These are phyloP conservation scores for Neurospora discreta DNA, from an alignment of 495 filamentous ascomycete genomes.

Conservation along the genomic window DNA sequence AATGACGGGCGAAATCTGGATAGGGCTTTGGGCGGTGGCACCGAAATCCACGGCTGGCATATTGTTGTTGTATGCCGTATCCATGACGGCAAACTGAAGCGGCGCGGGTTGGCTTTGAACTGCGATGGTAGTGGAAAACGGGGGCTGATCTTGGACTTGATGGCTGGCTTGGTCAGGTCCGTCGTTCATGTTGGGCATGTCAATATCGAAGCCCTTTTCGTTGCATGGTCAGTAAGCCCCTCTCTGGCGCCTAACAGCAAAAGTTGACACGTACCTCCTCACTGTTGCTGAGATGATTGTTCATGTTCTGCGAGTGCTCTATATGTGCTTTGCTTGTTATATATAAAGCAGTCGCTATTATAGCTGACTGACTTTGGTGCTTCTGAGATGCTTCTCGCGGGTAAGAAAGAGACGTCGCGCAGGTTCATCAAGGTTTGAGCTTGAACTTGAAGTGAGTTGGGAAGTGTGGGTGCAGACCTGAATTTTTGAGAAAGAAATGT, in stretches of 20 bases:
- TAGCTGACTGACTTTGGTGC: not conserved
- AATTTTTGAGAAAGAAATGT: not conserved
- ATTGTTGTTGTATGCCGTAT: not conserved
- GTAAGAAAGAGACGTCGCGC: not conserved
- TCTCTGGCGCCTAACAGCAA: not conserved
- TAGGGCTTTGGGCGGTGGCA: not conserved
- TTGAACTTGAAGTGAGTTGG: not conserved
- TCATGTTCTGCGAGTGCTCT: not conserved
- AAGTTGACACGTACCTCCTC: not conserved
- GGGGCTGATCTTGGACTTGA: not conserved
- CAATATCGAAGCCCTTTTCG: not conserved
- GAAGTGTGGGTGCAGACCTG: not conserved
- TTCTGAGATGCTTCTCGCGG: not conserved
- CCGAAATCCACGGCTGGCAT: not conserved
- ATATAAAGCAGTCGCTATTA: not conserved
- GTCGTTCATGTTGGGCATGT: not conserved
- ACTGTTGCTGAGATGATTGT: not conserved
- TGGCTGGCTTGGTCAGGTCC: not conserved
- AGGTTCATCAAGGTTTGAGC: not conserved
- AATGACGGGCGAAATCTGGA: not conserved
- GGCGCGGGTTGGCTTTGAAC: not conserved
- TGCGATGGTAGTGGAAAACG: not conserved
- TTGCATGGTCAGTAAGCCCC: not conserved
- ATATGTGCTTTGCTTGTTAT: not conserved
- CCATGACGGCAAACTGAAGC: not conserved